Evolutionary conservation across 2,329 filamentous ascomycete species (phyloP), one percentile per base, ranked within the genome.

Genomic region (Cytospora schulzeri): DNA sequence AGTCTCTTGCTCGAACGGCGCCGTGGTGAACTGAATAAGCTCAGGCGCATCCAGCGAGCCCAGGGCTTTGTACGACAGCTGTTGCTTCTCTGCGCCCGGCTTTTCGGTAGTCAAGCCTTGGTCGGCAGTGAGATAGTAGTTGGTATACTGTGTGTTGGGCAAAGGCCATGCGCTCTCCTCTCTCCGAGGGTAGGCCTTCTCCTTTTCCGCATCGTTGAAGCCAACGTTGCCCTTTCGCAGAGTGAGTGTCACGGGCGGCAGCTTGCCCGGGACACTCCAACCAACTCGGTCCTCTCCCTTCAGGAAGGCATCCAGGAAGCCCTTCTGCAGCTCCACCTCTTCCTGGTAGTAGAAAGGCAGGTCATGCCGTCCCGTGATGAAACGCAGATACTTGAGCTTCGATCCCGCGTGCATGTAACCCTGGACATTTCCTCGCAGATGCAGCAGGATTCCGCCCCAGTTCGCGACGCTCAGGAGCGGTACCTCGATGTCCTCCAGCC

Each of bases 331-430:
- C 66, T 89, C 85, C 0, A 90, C 88, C 67, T 91, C 86, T 56
- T 91, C 85, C 1, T 82, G 74, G 71, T 91, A 90, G 75, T 91
- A 92, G 72, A 91, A 91, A 0, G 89, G 89, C 1, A 91, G 78
- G 69, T 91, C 89, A 67, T 92, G 89, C 0, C 89, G 81, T 2
- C 89, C 89, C 0, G 84, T 87, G 70, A 91, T 88, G 72, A 91
- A 86, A 8, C 88, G 83, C 0, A 91, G 79, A 68, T 88, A 92
- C 73, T 91, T 91, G 66, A 87, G 78, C 64, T 86, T 79, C 0
- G 88, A 91, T 0, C 87, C 86, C 0, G 88, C 88, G 56, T 86
- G 80, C 1, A 77, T 76, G 63, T 83, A 91, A 0, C 88, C 89
- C 69, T 89, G 81, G 9, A 91, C 80, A 68, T 91, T 91, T 2